Percentiles rank a stretch among this genome's conserved stretches.
These are phyloP conservation scores for Polymyxa betae DNA, from an alignment of 208 protist genomes.

Conservation along the genomic window DNA sequence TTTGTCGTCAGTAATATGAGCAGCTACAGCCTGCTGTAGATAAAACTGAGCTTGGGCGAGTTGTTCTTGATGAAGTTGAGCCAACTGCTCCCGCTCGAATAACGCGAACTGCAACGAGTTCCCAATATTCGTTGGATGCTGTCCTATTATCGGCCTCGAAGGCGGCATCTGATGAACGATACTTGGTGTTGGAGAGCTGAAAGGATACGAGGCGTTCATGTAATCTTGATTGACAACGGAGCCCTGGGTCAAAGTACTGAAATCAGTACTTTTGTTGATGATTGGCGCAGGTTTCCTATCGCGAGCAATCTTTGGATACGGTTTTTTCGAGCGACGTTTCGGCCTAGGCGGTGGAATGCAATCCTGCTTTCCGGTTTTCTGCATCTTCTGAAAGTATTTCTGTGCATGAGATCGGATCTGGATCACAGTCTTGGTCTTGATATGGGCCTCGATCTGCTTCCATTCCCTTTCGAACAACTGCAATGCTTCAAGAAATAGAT, in stretches of 20 bases:
- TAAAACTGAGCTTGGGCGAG: slow-evolving; percentile 52
- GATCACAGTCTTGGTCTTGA: slow-evolving; percentile 63
- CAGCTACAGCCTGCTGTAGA: slow-evolving; percentile 58
- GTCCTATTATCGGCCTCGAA: background rate
- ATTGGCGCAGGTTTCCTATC: background rate
- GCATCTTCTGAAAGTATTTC: slow-evolving; percentile 64
- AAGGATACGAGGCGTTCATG: background rate
- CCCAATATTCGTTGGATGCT: background rate
- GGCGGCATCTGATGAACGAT: slow-evolving; percentile 37
- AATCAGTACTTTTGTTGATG: slow-evolving; percentile 33
- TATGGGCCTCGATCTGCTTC: slow-evolving; percentile 60
- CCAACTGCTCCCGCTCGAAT: slow-evolving; percentile 47
- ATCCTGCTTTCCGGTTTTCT: slow-evolving; percentile 61
- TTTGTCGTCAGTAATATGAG: background rate
- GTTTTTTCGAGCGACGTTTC: slow-evolving; percentile 59
- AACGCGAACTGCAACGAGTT: slow-evolving; percentile 53
- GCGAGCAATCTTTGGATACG: slow-evolving; percentile 46
- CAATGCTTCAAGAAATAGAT: slow-evolving; percentile 57
- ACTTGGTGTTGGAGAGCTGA: background rate
- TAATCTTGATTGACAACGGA: background rate
- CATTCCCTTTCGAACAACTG: slow-evolving; percentile 62
- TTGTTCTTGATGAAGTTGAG: slow-evolving; percentile 57
- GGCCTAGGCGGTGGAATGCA: slow-evolving; percentile 62
- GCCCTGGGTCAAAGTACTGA: background rate
- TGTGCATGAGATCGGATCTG: slow-evolving; percentile 62